Evolutionary conservation across 257 asterid genomes (phyloP).

Genomic region (Nicotiana tabacum): DNA sequence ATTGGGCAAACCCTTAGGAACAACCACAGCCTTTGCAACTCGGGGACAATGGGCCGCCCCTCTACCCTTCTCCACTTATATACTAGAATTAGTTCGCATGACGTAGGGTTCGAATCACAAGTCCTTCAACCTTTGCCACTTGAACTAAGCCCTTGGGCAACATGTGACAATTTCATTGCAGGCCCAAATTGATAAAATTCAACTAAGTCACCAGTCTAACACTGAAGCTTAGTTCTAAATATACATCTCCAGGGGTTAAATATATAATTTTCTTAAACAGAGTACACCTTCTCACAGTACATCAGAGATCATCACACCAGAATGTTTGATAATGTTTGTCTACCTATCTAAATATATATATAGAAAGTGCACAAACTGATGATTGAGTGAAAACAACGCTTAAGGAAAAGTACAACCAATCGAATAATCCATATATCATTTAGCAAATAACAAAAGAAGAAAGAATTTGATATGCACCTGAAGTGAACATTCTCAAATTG

Average conservation of each 20-base stretch:
- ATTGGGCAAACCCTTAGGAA: too few species aligned
- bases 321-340: background rate
- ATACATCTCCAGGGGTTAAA: background rate
- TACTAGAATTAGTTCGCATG: too few species aligned
- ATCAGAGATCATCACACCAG: background rate
- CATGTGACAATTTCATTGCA: background rate
- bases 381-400: background rate
- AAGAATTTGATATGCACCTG: constrained; percentile 45
- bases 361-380: background rate
- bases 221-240: background rate
- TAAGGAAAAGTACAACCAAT: background rate
- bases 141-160: background rate
- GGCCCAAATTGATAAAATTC: background rate
- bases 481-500: constrained; percentile 83
- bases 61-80: too few species aligned
- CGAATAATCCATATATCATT: background rate
- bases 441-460: background rate
- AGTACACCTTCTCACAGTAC: background rate
- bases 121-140: too few species aligned
- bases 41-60: too few species aligned
- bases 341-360: background rate
- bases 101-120: too few species aligned
- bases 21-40: too few species aligned
- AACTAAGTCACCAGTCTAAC: background rate
- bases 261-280: background rate